Conservation (phyloP, 495 filamentous ascomycete species). For the Amniculicola lignicola region DNA sequence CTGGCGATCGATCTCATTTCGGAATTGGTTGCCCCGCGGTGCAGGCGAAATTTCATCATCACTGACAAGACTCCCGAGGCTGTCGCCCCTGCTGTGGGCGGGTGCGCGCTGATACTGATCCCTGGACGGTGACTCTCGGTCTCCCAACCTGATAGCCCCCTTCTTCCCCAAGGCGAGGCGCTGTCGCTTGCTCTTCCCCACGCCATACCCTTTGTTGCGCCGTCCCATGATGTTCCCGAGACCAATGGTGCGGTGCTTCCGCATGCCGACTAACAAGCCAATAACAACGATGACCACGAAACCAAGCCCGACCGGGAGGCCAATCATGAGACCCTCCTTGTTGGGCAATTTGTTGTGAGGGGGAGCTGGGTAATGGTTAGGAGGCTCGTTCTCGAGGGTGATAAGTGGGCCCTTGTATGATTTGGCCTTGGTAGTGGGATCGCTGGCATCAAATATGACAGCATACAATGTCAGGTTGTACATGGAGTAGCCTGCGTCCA, state of each 20-base stretch:
- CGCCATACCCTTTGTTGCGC: conserved; percentile 26
- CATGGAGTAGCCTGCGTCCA: conserved; percentile 11
- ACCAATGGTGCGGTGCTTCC: conserved; percentile 35
- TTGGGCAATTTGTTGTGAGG: conserved; percentile 18
- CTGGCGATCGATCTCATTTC: conserved; percentile 32
- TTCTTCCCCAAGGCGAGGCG: conserved; percentile 35
- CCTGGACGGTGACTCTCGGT: conserved; percentile 1
- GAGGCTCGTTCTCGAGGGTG: conserved; percentile 26
- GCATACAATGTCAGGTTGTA: conserved; percentile 35
- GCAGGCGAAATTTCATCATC: conserved; percentile 30
- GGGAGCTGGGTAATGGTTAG: conserved; percentile 26
- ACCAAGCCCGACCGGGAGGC: conserved; percentile 34
- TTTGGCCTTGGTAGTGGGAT: conserved; percentile 1
- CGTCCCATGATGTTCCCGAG: conserved; percentile 36
- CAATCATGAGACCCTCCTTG: conserved; percentile 32
- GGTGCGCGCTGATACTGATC: conserved; percentile 3
- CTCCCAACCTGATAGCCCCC: conserved; percentile 33
- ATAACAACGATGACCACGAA: conserved; percentile 25
- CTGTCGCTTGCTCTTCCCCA: conserved; percentile 31
- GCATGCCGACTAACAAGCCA: conserved; percentile 36
- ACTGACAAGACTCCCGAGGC: conserved; percentile 32
- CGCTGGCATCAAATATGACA: conserved; percentile 9
- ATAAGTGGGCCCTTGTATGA: conserved; percentile 27
- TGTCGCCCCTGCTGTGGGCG: conserved; percentile 17
- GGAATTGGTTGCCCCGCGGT: conserved; percentile 28